A percentile compares a stretch with the other conserved stretches of the same genome.
Conservation (phyloP, 106 monocot species). For the Dendrobium nobile region DNA sequence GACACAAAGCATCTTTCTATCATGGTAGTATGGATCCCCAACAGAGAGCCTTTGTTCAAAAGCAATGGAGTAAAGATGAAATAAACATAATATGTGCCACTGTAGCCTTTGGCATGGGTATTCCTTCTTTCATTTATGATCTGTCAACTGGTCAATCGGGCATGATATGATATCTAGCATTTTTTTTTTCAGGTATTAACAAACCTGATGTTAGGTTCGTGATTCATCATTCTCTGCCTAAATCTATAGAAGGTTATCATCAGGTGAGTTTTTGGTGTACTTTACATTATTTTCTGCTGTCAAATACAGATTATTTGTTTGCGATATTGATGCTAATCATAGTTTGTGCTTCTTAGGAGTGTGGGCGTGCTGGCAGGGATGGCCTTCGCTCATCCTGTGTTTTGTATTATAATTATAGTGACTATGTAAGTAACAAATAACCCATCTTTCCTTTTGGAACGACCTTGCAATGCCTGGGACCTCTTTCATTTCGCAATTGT, state of each 20-base stretch:
- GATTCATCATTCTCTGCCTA: constrained; percentile 97
- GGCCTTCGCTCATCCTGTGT: constrained; percentile 82
- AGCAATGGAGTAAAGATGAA: constrained; percentile 97
- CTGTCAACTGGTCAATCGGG: neutral
- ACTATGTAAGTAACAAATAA: constrained; percentile 58
- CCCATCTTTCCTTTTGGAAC: neutral
- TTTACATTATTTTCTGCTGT: neutral
- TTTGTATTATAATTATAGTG: constrained; percentile 86
- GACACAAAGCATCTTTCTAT: constrained; percentile 87
- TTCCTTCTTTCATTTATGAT: neutral
- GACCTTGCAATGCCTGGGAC: neutral
- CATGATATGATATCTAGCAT: constrained; percentile 8
- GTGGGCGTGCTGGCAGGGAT: constrained; percentile 98
- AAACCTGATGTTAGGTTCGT: constrained; percentile 99
- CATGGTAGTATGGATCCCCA: constrained; percentile 94
- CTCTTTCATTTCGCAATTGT: neutral
- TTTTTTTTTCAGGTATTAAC: constrained; percentile 74
- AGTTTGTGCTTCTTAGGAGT: constrained; percentile 47
- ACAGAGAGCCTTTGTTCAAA: constrained; percentile 74
- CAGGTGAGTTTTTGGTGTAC: constrained; percentile 42
- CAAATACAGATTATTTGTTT: constrained; percentile 4
- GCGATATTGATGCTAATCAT: neutral
- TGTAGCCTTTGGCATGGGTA: constrained; percentile 99
- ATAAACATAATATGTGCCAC: constrained; percentile 97
- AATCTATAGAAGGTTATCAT: constrained; percentile 98